Conservation (phyloP, 106 monocot genomes). For the Chionographis japonica region DNA sequence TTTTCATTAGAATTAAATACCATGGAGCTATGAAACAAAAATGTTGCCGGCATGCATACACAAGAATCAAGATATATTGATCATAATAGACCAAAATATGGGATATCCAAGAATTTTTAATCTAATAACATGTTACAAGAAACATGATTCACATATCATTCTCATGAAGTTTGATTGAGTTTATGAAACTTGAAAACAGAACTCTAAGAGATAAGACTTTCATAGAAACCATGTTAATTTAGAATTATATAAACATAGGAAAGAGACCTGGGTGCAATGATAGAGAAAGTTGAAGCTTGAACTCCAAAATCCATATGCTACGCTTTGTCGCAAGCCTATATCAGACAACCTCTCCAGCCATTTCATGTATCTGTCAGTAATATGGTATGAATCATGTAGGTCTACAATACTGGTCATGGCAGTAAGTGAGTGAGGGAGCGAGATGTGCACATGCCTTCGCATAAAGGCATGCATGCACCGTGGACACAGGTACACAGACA, state of each 20-base stretch:
- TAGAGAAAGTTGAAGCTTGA: constrained; percentile 73
- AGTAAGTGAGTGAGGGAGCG: not conserved
- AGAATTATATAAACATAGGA: not conserved
- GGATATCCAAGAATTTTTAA: no score
- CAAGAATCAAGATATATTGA: no score
- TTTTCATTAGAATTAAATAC: no score
- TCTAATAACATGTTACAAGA: no score
- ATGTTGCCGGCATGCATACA: no score
- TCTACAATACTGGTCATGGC: not conserved
- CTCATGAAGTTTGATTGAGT: no score
- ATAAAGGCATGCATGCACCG: not conserved
- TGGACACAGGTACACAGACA: not conserved
- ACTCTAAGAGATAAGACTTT: no score
- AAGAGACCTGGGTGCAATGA: constrained; percentile 83
- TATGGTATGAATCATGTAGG: not conserved
- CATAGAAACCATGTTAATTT: not conserved
- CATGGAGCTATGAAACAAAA: no score
- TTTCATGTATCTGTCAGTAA: constrained; percentile 46
- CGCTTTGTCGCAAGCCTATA: constrained; percentile 66
- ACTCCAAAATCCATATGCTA: constrained; percentile 89
- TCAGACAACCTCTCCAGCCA: constrained; percentile 72
- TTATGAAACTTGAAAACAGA: no score
- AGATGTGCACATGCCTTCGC: no score
- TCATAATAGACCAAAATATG: no score
- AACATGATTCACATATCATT: no score